These are phyloP conservation scores for Lactarius sp. DNA, from an alignment of 768 basidiomycete species.

Conservation along the genomic window DNA sequence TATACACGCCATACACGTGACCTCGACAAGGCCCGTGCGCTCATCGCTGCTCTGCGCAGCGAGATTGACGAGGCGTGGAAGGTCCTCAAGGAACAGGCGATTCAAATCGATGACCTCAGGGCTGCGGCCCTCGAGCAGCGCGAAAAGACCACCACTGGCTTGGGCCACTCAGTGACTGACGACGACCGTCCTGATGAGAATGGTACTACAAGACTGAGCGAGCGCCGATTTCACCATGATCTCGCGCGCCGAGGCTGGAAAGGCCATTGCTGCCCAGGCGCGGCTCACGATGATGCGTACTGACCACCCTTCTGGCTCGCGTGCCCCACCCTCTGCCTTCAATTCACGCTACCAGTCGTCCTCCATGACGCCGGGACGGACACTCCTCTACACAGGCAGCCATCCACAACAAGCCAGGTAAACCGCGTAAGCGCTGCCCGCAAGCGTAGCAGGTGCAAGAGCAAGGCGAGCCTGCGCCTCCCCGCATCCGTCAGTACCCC, in stretches of 20 bases:
- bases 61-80: slow-evolving; percentile 80
- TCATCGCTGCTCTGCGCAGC: slow-evolving; percentile 53
- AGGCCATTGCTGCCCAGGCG: slow-evolving; percentile 19
- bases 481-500: slow-evolving; percentile 29
- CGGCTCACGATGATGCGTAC: slow-evolving; percentile 19
- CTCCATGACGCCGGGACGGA: background rate
- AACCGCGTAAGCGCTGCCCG: slow-evolving; percentile 59
- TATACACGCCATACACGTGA: slow-evolving; percentile 63
- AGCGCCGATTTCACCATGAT: too few relatives aligned
- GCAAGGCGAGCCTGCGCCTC: slow-evolving; percentile 61
- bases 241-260: slow-evolving; percentile 16
- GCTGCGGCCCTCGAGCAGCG: slow-evolving; percentile 26
- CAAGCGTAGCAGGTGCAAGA: slow-evolving; percentile 56
- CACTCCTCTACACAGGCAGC: background rate
- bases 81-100: slow-evolving; percentile 66
- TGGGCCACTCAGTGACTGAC: too few relatives aligned
- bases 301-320: background rate
- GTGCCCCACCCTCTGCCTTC: slow-evolving; percentile 1
- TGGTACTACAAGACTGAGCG: too few relatives aligned
- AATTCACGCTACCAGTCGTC: background rate
- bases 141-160: background rate
- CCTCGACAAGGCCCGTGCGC: slow-evolving; percentile 42
- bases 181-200: too few relatives aligned
- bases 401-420: slow-evolving; percentile 29
- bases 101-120: slow-evolving; percentile 64